Evolutionary conservation across 208 protist genomes (phyloP), one percentile per base, ranked within the genome.

Genomic region (Polymyxa betae): DNA sequence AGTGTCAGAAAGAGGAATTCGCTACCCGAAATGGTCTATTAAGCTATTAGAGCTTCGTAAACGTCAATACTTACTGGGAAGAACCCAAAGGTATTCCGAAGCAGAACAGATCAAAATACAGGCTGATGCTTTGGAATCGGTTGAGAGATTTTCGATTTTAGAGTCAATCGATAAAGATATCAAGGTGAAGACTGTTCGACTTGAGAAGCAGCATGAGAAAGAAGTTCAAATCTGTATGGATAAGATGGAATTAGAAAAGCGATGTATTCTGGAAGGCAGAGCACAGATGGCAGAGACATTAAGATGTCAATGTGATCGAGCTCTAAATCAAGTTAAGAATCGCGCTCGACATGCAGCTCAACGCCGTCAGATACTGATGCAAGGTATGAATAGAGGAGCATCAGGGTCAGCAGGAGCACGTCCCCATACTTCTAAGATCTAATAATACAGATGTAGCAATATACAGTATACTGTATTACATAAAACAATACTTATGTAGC

Each of bases 121-220:
- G n/a, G 72, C 72, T 20, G 35, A 82, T 20, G 35, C 5, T 5
- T 38, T 82, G 72, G 72, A 82, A 82, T 5, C n/a, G 16, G n/a
- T 38, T 20, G 72, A 82, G n/a, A 35, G 72, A 35, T 43, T 16
- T 5, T 20, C 10, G 12, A 40, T 82, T 5, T 16, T 82, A 12
- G 35, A 82, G n/a, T 20, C n/a, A 5, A 82, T 82, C n/a, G 72
- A 82, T 12, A 82, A 82, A 43, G 72, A 82, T 43, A 82, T 40
- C 35, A 82, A 82, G 72, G 10, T 82, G 5, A 82, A 43, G n/a
- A 43, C 35, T 5, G n/a, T n/a, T 20, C 5, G 35, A 12, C n/a
- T 82, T 5, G 12, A 43, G 5, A 35, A 82, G n/a, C 72, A 43
- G 35, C 72, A 82, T 43, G 16, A 82, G n/a, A 5, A 16, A n/a